Evolutionary conservation across 2,329 filamentous ascomycete species (phyloP).

Genomic region (Ceratocystis smalleyi): DNA sequence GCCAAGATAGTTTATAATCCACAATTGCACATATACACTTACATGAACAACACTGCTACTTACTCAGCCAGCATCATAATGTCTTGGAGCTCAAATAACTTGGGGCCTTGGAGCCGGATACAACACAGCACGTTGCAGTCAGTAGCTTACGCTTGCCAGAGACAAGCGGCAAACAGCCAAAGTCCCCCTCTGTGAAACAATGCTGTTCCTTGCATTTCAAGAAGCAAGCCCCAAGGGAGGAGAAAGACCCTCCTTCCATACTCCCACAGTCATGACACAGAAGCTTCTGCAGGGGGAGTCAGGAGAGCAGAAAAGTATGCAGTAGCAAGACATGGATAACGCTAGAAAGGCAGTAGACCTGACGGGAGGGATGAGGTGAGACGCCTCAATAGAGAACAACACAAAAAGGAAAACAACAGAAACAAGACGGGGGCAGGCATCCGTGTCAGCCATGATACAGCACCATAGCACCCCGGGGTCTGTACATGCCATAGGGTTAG

Average conservation of each 20-base stretch:
- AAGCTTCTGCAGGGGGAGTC: not conserved
- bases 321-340: not conserved
- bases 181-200: conserved; percentile 1
- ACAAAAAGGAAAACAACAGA: not conserved
- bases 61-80: not conserved
- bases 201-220: not conserved
- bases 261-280: not conserved
- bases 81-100: not conserved
- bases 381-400: not conserved
- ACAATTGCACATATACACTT: not conserved
- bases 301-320: not conserved
- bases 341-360: not conserved
- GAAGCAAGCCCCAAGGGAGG: not conserved
- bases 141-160: not conserved
- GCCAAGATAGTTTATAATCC: not conserved
- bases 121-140: too few relatives aligned
- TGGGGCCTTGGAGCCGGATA: too few relatives aligned
- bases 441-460: not conserved
- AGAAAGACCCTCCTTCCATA: not conserved
- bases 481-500: not conserved
- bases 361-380: not conserved
- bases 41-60: not conserved
- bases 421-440: not conserved
- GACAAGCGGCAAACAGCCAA: not conserved
- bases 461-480: not conserved